Evolutionary conservation across 805 yeast species (phyloP).

Genomic region (Suhomyces vadensis): DNA sequence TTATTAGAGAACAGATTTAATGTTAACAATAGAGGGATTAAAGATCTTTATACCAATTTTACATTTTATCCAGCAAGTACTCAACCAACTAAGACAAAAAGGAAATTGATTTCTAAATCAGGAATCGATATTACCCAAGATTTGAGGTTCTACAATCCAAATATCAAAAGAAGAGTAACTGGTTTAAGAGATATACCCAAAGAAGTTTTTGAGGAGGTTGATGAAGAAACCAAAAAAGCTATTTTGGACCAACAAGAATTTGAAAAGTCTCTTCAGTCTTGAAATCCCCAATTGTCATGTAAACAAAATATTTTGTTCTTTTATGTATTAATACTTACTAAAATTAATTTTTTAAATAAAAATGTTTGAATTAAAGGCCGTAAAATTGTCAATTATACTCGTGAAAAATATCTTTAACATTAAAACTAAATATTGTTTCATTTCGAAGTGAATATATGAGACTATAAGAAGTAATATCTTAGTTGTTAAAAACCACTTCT

Average conservation of each 20-base stretch:
- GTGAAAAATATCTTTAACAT: too few species aligned
- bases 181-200: constrained; percentile 64
- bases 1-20: constrained; percentile 59
- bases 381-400: too few species aligned
- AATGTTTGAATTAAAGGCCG: background rate
- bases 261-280: constrained; percentile 34
- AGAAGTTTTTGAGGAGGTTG: constrained; percentile 56
- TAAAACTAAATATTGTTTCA: too few species aligned
- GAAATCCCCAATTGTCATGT: too few species aligned
- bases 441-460: background rate
- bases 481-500: constrained; percentile 13
- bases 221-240: constrained; percentile 57
- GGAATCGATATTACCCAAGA: constrained; percentile 46
- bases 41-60: constrained; percentile 85
- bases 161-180: constrained; percentile 54
- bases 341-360: background rate
- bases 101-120: constrained; percentile 22
- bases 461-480: too few species aligned
- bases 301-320: constrained; percentile 8
- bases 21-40: constrained; percentile 56
- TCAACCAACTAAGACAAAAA: constrained; percentile 60
- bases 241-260: constrained; percentile 59
- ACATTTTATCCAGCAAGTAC: constrained; percentile 70
- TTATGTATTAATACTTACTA: constrained; percentile 8
- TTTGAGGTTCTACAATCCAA: constrained; percentile 43